phyloP scores from a whole-genome alignment of 1,284 basidiomycete species.

The Papiliotrema nemorosa region DNA sequence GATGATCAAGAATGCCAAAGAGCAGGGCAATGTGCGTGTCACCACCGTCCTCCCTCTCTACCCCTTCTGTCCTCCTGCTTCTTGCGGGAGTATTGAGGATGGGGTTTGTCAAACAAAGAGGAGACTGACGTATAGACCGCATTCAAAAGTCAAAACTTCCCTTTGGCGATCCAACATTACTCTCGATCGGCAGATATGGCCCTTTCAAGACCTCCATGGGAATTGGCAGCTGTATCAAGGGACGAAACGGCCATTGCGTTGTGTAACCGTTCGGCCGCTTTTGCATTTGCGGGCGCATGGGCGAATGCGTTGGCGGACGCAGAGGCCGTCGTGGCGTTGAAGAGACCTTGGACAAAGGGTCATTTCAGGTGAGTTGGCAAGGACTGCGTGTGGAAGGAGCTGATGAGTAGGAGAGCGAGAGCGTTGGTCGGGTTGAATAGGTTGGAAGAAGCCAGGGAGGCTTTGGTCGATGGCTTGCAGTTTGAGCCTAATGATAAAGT shows the following conservation, averaged over 20 bases:
- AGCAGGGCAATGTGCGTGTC: conserved; percentile 76
- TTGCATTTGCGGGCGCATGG: conserved; percentile 66
- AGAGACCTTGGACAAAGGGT: conserved; percentile 88
- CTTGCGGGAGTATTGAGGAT: too few relatives aligned
- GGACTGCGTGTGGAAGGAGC: neutral
- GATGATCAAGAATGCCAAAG: conserved; percentile 72
- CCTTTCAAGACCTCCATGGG: conserved; percentile 83
- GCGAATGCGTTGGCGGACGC: conserved; percentile 85
- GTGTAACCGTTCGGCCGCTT: conserved; percentile 87
- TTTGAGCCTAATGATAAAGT: conserved; percentile 84
- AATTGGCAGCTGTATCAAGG: conserved; percentile 71
- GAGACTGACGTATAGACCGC: conserved; percentile 54
- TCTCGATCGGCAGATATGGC: conserved; percentile 79
- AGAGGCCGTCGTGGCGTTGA: conserved; percentile 79
- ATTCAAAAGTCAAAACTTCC: conserved; percentile 71
- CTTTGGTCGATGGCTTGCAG: conserved; percentile 75
- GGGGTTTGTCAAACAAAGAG: conserved; percentile 1
- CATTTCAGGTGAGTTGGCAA: conserved; percentile 80
- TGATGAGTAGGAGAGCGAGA: conserved; percentile 28
- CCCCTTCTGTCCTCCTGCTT: too few relatives aligned
- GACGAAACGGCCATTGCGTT: conserved; percentile 86
- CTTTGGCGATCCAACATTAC: conserved; percentile 77
- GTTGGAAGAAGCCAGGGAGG: conserved; percentile 74
- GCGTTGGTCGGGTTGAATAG: conserved; percentile 74
- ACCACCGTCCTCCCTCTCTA: too few relatives aligned